Evolutionary conservation across 768 basidiomycete species (phyloP).

Genomic region (Boletus sp.): DNA sequence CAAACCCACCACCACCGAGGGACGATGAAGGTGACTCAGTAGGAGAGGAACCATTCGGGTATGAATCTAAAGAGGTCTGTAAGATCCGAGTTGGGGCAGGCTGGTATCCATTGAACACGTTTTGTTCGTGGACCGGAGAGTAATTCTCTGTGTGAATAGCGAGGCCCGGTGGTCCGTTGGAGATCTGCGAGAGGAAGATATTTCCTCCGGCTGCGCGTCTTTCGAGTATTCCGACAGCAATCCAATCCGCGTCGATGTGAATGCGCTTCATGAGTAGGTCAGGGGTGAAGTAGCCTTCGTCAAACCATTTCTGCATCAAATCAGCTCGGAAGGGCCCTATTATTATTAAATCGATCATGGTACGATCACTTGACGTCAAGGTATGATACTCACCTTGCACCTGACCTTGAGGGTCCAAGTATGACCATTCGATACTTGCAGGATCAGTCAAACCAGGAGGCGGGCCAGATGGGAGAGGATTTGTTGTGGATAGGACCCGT

Average conservation of each 20-base stretch:
- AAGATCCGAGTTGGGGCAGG: slow-evolving; percentile 62
- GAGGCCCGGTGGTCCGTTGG: slow-evolving; percentile 53
- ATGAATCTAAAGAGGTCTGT: slow-evolving; percentile 66
- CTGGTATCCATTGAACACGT: slow-evolving; percentile 53
- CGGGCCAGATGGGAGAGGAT: slow-evolving; percentile 29
- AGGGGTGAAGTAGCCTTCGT: slow-evolving; percentile 83
- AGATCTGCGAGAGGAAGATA: slow-evolving; percentile 59
- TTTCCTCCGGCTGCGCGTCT: slow-evolving; percentile 51
- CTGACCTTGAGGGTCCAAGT: slow-evolving; percentile 89
- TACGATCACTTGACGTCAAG: not conserved
- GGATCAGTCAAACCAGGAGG: slow-evolving; percentile 54
- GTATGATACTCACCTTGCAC: slow-evolving; percentile 66
- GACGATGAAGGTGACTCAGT: slow-evolving; percentile 76
- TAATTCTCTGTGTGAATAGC: slow-evolving; percentile 46
- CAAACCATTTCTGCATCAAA: slow-evolving; percentile 93
- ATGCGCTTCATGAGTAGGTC: slow-evolving; percentile 84
- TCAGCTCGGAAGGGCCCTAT: slow-evolving; percentile 87
- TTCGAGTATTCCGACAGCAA: slow-evolving; percentile 57
- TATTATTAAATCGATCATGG: slow-evolving; percentile 4
- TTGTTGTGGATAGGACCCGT: slow-evolving; percentile 8
- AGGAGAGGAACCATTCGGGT: slow-evolving; percentile 50
- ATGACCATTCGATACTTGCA: slow-evolving; percentile 79
- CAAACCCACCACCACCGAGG: slow-evolving; percentile 60
- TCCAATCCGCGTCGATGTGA: slow-evolving; percentile 68
- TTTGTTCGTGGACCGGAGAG: slow-evolving; percentile 38